These are phyloP conservation scores for Colletotrichum spinosum DNA, from an alignment of 2,329 filamentous ascomycete genomes.

Conservation along the genomic window DNA sequence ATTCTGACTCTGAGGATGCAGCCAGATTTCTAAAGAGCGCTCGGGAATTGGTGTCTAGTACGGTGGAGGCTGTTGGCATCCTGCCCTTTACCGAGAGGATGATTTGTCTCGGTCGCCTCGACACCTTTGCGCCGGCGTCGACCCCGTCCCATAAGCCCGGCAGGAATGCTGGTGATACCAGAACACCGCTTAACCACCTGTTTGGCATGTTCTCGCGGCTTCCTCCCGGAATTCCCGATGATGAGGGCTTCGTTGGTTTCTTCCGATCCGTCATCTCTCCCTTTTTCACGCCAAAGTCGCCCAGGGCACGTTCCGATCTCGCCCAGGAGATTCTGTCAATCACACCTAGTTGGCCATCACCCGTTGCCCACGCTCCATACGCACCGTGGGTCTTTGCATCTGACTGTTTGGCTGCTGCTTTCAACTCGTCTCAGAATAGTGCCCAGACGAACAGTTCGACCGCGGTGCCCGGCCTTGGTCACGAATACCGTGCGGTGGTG, in stretches of 20 bases:
- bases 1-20: constrained; percentile 58
- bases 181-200: constrained; percentile 74
- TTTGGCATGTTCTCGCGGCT: constrained; percentile 69
- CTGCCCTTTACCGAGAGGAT: constrained; percentile 74
- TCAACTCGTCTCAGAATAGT: constrained; percentile 53
- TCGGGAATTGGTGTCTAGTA: constrained; percentile 60
- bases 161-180: constrained; percentile 62
- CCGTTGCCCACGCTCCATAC: constrained; percentile 57
- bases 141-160: constrained; percentile 74
- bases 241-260: constrained; percentile 58
- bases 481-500: constrained; percentile 77
- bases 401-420: constrained; percentile 40
- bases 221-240: constrained; percentile 60
- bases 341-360: constrained; percentile 49
- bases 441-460: constrained; percentile 52
- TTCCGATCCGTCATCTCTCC: constrained; percentile 66
- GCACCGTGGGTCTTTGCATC: constrained; percentile 65
- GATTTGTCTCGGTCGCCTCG: constrained; percentile 61
- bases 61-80: constrained; percentile 64
- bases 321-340: constrained; percentile 63
- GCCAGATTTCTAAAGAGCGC: constrained; percentile 67
- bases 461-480: constrained; percentile 64
- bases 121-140: constrained; percentile 70
- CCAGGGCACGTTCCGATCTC: constrained; percentile 57
- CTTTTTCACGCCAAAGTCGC: constrained; percentile 65